These are phyloP conservation scores for Dendrocalamus sinicus DNA, from an alignment of 176 grass and related monocot genomes.

Conservation along the genomic window DNA sequence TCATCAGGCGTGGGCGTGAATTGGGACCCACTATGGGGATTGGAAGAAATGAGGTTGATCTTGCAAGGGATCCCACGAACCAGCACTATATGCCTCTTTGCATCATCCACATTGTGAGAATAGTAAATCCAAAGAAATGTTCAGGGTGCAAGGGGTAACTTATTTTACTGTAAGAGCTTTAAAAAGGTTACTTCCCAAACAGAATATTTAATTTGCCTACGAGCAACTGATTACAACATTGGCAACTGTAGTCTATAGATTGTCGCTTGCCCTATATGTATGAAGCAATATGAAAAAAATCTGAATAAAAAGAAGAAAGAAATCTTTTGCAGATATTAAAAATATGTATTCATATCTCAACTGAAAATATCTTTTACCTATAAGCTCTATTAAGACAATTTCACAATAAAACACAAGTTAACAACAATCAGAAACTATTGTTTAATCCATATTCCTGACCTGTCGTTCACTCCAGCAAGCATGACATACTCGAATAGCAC, in stretches of 20 bases:
- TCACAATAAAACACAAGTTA: constrained; percentile 6
- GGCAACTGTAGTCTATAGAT: not conserved
- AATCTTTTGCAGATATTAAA: not conserved
- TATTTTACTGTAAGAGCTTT: constrained; percentile 10
- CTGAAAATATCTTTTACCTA: not conserved
- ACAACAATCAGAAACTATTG: not conserved
- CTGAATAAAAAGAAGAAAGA: constrained; percentile 23
- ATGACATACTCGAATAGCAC: constrained; percentile 96
- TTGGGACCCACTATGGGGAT: constrained; percentile 76
- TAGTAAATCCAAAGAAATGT: constrained; percentile 13
- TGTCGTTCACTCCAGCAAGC: constrained; percentile 96
- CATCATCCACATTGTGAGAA: constrained; percentile 71
- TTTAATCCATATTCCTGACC: constrained; percentile 50
- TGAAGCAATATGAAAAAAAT: not conserved
- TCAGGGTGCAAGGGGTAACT: constrained; percentile 9
- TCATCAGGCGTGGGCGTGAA: constrained; percentile 85
- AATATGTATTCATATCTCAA: not conserved
- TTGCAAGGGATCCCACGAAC: constrained; percentile 83
- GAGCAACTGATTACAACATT: not conserved
- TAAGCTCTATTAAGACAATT: constrained; percentile 1
- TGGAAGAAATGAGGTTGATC: constrained; percentile 95
- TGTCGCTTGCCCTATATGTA: not conserved
- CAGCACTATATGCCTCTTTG: constrained; percentile 78
- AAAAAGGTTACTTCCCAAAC: not conserved
- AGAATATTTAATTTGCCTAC: not conserved